A percentile compares a stretch with the other conserved stretches of the same genome.
Conservation (phyloP, 2,329 filamentous ascomycete species). For the Coniochaeta hoffmannii region DNA sequence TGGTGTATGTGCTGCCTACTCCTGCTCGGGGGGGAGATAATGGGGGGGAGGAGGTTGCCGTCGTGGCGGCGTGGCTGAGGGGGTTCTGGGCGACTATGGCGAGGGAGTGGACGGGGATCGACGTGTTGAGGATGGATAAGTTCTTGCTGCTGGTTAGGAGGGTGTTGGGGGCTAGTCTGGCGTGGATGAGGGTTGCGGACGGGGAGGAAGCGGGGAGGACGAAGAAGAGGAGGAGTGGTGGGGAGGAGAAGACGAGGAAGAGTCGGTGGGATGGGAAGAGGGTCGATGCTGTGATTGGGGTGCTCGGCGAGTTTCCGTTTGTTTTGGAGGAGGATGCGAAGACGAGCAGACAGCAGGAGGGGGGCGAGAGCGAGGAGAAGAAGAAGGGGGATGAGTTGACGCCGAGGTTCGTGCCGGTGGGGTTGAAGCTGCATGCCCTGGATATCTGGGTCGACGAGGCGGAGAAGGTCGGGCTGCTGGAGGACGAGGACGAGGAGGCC, state of each 20-base stretch:
- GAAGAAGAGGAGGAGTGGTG: constrained; percentile 9
- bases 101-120: constrained; percentile 62
- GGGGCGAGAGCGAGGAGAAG: constrained; percentile 22
- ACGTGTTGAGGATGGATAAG: constrained; percentile 81
- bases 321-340: constrained; percentile 23
- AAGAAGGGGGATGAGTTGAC: constrained; percentile 21
- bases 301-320: constrained; percentile 38
- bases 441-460: constrained; percentile 92
- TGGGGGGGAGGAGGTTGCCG: constrained; percentile 9
- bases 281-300: constrained; percentile 25
- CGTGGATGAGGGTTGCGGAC: constrained; percentile 27
- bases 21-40: too few relatives aligned
- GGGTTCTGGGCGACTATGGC: constrained; percentile 68
- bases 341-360: constrained; percentile 15
- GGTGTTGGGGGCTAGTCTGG: constrained; percentile 66
- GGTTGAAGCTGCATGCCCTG: constrained; percentile 76
- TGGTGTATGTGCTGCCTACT: constrained; percentile 56
- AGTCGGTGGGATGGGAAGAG: constrained; percentile 13
- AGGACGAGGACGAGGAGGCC: constrained; percentile 27
- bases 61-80: constrained; percentile 41
- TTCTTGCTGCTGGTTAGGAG: constrained; percentile 79
- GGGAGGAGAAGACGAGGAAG: constrained; percentile 19
- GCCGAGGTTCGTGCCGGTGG: constrained; percentile 57
- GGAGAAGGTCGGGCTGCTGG: constrained; percentile 57
- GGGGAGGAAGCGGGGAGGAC: constrained; percentile 21